These are phyloP conservation scores for Neostapfia colusana DNA, from an alignment of 176 grass and related monocot genomes.

Conservation along the genomic window DNA sequence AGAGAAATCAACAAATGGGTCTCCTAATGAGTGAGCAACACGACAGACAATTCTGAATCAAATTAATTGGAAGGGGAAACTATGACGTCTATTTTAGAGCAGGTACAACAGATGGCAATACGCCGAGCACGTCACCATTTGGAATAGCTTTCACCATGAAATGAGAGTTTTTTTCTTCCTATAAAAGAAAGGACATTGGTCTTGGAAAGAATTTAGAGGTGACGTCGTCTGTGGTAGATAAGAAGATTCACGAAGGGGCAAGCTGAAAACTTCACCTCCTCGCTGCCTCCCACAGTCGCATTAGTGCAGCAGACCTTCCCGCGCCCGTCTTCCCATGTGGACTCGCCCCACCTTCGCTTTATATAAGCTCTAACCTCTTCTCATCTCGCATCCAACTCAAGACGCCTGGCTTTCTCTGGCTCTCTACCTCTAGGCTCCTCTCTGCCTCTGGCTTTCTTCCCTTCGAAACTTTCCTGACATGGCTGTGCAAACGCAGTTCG, in stretches of 20 bases:
- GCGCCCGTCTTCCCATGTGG: not conserved
- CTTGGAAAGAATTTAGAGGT: not conserved
- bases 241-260: not conserved
- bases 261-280: not conserved
- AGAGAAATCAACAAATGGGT: not conserved
- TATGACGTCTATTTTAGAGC: not conserved
- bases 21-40: not conserved
- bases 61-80: no score
- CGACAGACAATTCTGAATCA: no score
- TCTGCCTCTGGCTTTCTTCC: no score
- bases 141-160: not conserved
- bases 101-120: not conserved
- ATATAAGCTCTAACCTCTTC: not conserved
- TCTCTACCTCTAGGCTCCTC: no score
- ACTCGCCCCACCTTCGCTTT: not conserved
- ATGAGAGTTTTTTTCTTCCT: not conserved
- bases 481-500: conserved; percentile 63
- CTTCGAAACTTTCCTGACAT: not conserved
- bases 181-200: not conserved
- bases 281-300: conserved; percentile 1
- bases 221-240: not conserved
- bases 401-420: no score
- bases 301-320: not conserved
- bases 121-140: not conserved
- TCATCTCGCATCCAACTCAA: not conserved